These are phyloP conservation scores for Astrocystis sublimbata DNA, from an alignment of 495 filamentous ascomycete genomes.

Conservation along the genomic window DNA sequence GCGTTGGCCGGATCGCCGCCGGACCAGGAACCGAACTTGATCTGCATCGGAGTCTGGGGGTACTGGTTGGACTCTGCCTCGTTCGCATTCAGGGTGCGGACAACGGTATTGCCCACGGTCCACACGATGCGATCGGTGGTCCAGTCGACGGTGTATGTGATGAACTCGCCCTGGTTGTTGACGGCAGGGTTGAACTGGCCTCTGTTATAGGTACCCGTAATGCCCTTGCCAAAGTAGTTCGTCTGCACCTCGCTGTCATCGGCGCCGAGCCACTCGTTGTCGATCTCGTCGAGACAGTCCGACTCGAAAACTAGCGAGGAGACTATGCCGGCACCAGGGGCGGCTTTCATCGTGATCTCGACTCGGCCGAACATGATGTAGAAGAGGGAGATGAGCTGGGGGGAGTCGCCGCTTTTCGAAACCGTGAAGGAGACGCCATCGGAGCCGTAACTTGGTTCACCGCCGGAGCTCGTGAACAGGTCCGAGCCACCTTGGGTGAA, in stretches of 20 bases:
- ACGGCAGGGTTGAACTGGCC: conserved; percentile 68
- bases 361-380: conserved; percentile 86
- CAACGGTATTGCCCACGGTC: conserved; percentile 70
- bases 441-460: conserved; percentile 64
- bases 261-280: conserved; percentile 80
- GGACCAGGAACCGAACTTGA: conserved; percentile 85
- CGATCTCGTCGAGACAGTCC: conserved; percentile 91
- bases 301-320: conserved; percentile 86
- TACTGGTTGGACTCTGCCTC: conserved; percentile 67
- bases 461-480: conserved; percentile 69
- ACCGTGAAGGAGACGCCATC: conserved; percentile 87
- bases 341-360: conserved; percentile 69
- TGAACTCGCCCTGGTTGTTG: conserved; percentile 64
- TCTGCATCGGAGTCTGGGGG: conserved; percentile 87
- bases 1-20: conserved; percentile 76
- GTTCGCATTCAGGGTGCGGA: conserved; percentile 63
- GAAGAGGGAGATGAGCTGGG: conserved; percentile 72
- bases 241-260: conserved; percentile 69
- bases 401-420: conserved; percentile 75
- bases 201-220: conserved; percentile 69
- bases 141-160: conserved; percentile 94
- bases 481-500: conserved; percentile 71
- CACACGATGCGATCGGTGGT: conserved; percentile 73
- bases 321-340: conserved; percentile 72
- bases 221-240: conserved; percentile 95